Evolutionary conservation across 331 rosid genomes (phyloP).

Genomic region (Rosa hybrid): DNA sequence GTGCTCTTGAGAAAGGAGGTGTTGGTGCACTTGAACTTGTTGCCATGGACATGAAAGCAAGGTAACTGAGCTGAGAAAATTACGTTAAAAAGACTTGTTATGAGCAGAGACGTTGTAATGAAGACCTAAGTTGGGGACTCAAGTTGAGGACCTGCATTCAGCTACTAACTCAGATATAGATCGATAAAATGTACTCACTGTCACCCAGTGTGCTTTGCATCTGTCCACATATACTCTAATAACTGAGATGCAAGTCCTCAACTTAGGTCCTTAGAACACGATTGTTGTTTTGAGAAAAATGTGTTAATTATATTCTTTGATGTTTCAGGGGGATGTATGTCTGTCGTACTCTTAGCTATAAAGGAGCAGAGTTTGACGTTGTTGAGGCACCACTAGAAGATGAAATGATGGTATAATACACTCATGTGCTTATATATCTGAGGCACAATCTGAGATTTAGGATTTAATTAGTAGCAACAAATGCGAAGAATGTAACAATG

Average conservation of each 20-base stretch:
- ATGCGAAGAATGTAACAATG: not conserved
- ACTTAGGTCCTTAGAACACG: not conserved
- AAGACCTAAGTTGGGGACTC: conserved; percentile 10
- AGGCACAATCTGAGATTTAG: not conserved
- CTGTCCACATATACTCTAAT: not conserved
- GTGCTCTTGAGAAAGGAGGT: conserved; percentile 92
- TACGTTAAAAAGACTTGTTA: not conserved
- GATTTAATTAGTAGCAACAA: not conserved
- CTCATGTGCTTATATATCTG: conserved; percentile 23
- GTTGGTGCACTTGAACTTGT: conserved; percentile 99
- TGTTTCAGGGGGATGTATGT: conserved; percentile 93
- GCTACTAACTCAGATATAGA: not conserved
- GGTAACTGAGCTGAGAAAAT: conserved; percentile 47
- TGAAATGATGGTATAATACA: conserved; percentile 79
- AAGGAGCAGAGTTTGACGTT: conserved; percentile 90
- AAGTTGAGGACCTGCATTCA: not conserved
- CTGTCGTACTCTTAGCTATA: conserved; percentile 94
- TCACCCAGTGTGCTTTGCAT: not conserved
- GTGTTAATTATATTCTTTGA: conserved; percentile 9
- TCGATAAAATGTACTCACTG: not conserved
- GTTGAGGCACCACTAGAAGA: conserved; percentile 86
- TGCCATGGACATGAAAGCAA: conserved; percentile 99
- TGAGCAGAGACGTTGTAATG: not conserved
- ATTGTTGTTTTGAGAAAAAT: conserved; percentile 5
- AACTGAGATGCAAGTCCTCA: conserved; percentile 18